These are phyloP conservation scores for Russula sp. DNA, from an alignment of 768 basidiomycete genomes.

Conservation along the genomic window DNA sequence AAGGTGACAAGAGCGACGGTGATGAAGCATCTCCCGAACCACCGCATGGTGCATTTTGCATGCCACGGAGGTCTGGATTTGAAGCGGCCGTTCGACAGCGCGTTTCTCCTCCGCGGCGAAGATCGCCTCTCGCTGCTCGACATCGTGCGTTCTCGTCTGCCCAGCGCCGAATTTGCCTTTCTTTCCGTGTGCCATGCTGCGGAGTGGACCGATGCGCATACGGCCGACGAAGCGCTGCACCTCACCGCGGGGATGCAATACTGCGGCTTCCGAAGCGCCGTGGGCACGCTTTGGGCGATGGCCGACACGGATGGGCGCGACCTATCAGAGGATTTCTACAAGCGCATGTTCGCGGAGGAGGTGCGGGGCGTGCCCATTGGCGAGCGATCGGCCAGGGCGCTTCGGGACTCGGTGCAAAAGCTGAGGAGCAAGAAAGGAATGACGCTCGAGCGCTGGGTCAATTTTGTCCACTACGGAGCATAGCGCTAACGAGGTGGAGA, in stretches of 20 bases:
- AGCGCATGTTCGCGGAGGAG: neutral
- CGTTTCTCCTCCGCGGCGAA: neutral
- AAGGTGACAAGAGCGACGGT: neutral
- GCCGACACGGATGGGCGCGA: slow-evolving; percentile 15
- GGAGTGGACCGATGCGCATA: slow-evolving; percentile 1
- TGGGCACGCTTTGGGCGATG: slow-evolving; percentile 23
- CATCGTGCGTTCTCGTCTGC: slow-evolving; percentile 4
- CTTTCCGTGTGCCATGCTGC: slow-evolving; percentile 20
- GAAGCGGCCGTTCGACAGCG: slow-evolving; percentile 4
- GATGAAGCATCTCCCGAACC: neutral
- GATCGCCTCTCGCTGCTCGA: slow-evolving; percentile 9
- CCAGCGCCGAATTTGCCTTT: slow-evolving; percentile 11
- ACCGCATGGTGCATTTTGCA: slow-evolving; percentile 12
- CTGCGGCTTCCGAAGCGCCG: slow-evolving; percentile 12
- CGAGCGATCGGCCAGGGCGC: neutral
- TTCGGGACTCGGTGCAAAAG: neutral
- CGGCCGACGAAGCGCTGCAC: slow-evolving; percentile 20
- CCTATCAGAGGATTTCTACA: slow-evolving; percentile 6
- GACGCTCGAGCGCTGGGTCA: slow-evolving; percentile 12
- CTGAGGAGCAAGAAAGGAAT: neutral
- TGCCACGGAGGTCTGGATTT: slow-evolving; percentile 12
- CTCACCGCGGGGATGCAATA: slow-evolving; percentile 23
- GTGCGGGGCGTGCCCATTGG: neutral
- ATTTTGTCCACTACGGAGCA: slow-evolving; percentile 15
- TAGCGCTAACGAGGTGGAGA: neutral